Evolutionary conservation across 2,329 filamentous ascomycete species (phyloP).

Genomic region (Botrytis medusae): DNA sequence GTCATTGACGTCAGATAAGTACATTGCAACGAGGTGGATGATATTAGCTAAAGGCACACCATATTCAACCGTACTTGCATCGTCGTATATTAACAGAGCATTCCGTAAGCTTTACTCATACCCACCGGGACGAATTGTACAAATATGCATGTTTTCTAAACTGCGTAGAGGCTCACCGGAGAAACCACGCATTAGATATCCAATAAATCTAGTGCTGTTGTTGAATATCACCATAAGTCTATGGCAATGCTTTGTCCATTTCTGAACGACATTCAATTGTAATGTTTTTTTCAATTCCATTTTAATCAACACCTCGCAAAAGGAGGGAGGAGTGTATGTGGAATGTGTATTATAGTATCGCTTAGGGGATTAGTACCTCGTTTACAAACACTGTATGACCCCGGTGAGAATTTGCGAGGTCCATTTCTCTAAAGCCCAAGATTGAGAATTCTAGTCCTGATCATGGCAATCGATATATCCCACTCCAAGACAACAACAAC

Average conservation of each 20-base stretch:
- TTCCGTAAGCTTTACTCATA: too few species aligned
- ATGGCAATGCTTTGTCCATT: neutral
- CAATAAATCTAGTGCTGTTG: neutral
- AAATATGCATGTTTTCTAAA: neutral
- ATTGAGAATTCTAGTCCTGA: neutral
- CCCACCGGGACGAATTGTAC: neutral
- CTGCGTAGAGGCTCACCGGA: neutral
- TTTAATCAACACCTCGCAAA: neutral
- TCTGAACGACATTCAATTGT: neutral
- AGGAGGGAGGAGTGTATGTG: neutral
- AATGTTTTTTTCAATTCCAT: neutral
- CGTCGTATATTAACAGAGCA: neutral
- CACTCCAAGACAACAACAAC: neutral
- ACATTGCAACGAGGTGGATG: neutral
- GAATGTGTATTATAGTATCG: neutral
- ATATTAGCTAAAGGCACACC: neutral
- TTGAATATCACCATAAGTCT: neutral
- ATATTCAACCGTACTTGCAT: neutral
- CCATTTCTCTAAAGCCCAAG: neutral
- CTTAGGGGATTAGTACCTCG: neutral
- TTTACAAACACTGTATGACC: neutral
- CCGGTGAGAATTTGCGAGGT: neutral
- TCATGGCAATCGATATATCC: neutral
- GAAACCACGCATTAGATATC: neutral
- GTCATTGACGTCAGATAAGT: neutral